Evolutionary conservation across 192 early-diverging fungal genomes (phyloP), one percentile per base, ranked within the genome.

Genomic region (Gorgonomyces haynaldii): DNA sequence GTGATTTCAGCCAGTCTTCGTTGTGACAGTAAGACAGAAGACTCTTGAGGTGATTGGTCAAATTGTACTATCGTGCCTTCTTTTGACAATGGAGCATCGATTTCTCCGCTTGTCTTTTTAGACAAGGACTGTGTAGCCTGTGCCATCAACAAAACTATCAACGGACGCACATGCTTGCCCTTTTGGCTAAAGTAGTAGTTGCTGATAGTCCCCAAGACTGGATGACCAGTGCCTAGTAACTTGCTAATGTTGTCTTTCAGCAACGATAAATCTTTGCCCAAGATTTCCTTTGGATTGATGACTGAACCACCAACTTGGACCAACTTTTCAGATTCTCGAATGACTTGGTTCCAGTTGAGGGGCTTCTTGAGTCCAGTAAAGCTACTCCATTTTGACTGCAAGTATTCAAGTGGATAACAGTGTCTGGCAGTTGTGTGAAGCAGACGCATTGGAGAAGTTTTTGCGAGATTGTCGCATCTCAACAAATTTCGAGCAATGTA

Each of bases 1-100:
- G 86, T 86, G 43, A 98, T 95, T 63, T 98, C 94, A 3, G 90
- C 90, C 37, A 98, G 71, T 6, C 94, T 80, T 12, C 87, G 73
- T 42, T 98, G 94, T 21, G 88, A 80, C 6, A 87, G 84, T 39
- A 95, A 64, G 29, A 97, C 86, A 2, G 35, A 62, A 58, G 20
- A 19, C 2, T 19, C 31, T 9, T 39, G 3, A 19, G 41, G 41
- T 61, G 26, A n/a, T 57, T 29, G 12, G 50, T 16, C 12, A 39
- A 13, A 23, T 15, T n/a, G n/a, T 22, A 54, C 12, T 15, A n/a
- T 17, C 16, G 35, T 20, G 4, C 4, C 24, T 34, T 46, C n/a
- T 17, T 35, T 45, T 6, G 26, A 19, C 10, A 58, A 38, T 15
- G 57, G 60, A 10, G 16, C 29, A 15, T 40, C 38, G 29, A 53